Percentiles rank a stretch among this genome's conserved stretches.
Conservation (phyloP, 106 monocot species). For the Ottelia alismoides region DNA sequence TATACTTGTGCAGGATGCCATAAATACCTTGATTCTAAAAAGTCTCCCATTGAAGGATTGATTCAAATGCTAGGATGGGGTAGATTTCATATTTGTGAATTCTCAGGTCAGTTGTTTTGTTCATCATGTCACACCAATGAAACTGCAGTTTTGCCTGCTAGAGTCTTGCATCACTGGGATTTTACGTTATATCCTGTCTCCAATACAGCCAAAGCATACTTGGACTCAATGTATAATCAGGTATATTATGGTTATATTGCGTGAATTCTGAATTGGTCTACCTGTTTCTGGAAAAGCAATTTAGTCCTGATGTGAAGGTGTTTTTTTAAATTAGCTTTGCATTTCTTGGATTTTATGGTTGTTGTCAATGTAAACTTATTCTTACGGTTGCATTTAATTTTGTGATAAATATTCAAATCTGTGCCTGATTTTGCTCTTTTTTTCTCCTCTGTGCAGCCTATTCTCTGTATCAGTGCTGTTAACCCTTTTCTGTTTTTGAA, state of each 20-base stretch:
- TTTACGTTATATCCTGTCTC: slow-evolving; percentile 82
- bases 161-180: slow-evolving; percentile 88
- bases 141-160: slow-evolving; percentile 58
- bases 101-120: slow-evolving; percentile 87
- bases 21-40: slow-evolving; percentile 42
- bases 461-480: slow-evolving; percentile 93
- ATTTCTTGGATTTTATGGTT: too few relatives aligned
- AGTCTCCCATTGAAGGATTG: slow-evolving; percentile 45
- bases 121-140: slow-evolving; percentile 79
- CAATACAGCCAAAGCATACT: slow-evolving; percentile 77
- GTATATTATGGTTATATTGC: slow-evolving; percentile 39
- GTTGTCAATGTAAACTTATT: too few relatives aligned
- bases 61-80: slow-evolving; percentile 57
- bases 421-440: too few relatives aligned
- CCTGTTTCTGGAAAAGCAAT: too few relatives aligned
- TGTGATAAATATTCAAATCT: too few relatives aligned
- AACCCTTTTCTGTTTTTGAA: slow-evolving; percentile 85
- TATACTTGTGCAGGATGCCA: slow-evolving; percentile 83
- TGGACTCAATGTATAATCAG: slow-evolving; percentile 89
- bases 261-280: too few relatives aligned
- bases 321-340: too few relatives aligned
- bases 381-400: too few relatives aligned
- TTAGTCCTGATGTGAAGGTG: too few relatives aligned
- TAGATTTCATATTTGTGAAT: slow-evolving; percentile 57
- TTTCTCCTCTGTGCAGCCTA: slow-evolving; percentile 51